Evolutionary conservation across 306 rosid species (phyloP).

Genomic region (Pterocarpus macrocarpus): DNA sequence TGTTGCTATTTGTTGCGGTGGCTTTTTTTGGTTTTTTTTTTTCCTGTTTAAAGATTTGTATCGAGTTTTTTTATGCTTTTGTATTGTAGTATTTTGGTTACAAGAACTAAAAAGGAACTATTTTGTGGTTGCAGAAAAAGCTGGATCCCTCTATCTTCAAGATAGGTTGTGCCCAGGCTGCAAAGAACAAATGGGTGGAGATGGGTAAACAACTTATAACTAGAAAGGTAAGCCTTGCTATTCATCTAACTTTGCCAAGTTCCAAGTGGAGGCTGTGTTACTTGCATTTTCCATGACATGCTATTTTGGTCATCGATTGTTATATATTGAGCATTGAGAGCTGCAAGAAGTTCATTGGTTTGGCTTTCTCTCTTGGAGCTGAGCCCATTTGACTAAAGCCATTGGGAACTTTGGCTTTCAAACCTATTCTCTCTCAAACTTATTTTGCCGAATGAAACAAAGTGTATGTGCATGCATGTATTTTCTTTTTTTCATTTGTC

Average conservation of each 20-base stretch:
- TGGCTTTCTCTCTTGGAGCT: conserved; percentile 7
- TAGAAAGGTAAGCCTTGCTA: conserved; percentile 63
- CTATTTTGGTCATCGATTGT: background rate
- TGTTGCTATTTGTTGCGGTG: background rate
- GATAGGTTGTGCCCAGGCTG: conserved; percentile 87
- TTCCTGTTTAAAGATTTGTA: background rate
- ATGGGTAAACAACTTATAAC: conserved; percentile 78
- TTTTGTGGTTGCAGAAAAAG: conserved; percentile 67
- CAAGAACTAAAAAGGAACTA: background rate
- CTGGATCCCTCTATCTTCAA: conserved; percentile 66
- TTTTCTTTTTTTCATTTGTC: background rate
- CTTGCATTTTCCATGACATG: background rate
- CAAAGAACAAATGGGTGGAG: conserved; percentile 87
- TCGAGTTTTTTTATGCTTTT: background rate
- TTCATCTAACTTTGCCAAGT: conserved; percentile 6
- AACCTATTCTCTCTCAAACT: background rate
- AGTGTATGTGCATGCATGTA: background rate
- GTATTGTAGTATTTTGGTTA: background rate
- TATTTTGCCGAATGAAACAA: background rate
- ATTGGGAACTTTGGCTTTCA: background rate
- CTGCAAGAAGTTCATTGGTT: background rate
- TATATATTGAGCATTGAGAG: background rate
- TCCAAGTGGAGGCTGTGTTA: background rate
- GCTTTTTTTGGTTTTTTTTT: too few species aligned
- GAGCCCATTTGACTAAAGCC: background rate